Conservation (phyloP, 331 rosid species). For the Malus hybrid region DNA sequence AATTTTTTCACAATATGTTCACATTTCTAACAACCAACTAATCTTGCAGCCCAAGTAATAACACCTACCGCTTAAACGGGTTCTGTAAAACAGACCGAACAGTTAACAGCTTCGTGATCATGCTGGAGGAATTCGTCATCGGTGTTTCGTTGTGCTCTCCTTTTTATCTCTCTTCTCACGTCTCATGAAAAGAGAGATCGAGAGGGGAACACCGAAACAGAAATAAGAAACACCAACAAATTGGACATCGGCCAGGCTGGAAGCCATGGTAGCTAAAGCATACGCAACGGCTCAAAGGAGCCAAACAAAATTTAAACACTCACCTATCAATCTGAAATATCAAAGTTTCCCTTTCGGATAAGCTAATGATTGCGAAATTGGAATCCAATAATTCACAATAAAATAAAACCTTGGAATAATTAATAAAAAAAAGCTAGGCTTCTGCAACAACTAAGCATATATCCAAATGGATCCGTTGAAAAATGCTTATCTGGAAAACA, state of each 20-base stretch:
- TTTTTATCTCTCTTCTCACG: no score
- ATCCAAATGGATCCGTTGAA: neutral
- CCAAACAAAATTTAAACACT: neutral
- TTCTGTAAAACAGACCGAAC: neutral
- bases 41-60: neutral
- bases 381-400: constrained; percentile 11
- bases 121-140: no score
- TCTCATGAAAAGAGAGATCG: no score
- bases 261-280: constrained; percentile 1
- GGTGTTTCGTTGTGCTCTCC: no score
- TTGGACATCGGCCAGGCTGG: constrained; percentile 10
- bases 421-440: neutral
- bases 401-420: neutral
- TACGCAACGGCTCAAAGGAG: neutral
- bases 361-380: constrained; percentile 7
- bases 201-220: no score
- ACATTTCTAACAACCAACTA: neutral
- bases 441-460: neutral
- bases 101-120: no score
- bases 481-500: no score
- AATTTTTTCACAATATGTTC: no score
- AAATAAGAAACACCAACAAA: neutral
- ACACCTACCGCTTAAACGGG: neutral
- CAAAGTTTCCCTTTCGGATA: neutral
- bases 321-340: neutral